Percentiles rank a stretch among this genome's conserved stretches.
phyloP scores from a whole-genome alignment of 306 rosid genomes.

The Ormosia emarginata region DNA sequence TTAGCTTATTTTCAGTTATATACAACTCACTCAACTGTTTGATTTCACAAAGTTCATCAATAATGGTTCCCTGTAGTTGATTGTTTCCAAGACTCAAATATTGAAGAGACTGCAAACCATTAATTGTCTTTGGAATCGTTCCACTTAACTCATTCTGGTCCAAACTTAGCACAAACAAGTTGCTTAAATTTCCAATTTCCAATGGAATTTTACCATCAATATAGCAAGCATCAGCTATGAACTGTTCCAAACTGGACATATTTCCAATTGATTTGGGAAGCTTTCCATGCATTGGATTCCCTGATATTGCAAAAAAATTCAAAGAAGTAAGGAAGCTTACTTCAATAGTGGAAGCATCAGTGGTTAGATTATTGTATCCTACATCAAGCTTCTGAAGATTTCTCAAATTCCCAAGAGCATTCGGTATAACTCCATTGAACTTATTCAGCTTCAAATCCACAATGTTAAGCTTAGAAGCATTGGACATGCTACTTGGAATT shows the following conservation, averaged over 20 bases:
- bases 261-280: conserved; percentile 28
- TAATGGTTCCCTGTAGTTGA: conserved; percentile 18
- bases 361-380: not conserved
- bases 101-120: conserved; percentile 17
- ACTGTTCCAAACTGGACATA: conserved; percentile 6
- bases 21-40: not conserved
- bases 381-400: not conserved
- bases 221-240: not conserved
- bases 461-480: not conserved
- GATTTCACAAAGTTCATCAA: conserved; percentile 28
- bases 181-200: conserved; percentile 29
- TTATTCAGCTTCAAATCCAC: not conserved
- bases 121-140: conserved; percentile 16
- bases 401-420: not conserved
- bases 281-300: conserved; percentile 23
- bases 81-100: conserved; percentile 4
- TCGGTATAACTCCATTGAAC: conserved; percentile 1
- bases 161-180: not conserved
- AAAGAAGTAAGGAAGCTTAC: not conserved
- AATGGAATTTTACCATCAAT: not conserved
- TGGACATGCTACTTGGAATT: conserved; percentile 11
- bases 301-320: not conserved
- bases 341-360: not conserved
- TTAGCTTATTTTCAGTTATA: conserved; percentile 5
- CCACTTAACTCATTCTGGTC: conserved; percentile 18